Evolutionary conservation across 23 red algal species (phyloP), one percentile per base, ranked within the genome.

Genomic region (Gracilaria gracilis): DNA sequence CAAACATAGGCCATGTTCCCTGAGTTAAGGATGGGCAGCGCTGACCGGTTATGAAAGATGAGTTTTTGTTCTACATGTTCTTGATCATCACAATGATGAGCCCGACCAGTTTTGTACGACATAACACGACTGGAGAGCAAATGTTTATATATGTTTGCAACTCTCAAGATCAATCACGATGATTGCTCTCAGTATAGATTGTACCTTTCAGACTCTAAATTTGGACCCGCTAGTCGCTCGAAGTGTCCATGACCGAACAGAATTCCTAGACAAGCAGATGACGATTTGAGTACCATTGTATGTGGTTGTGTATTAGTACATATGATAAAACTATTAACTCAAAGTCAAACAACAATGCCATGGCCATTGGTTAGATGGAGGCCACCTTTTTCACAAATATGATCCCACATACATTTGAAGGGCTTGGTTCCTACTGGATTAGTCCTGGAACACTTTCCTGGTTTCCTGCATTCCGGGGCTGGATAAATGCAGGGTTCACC

Each of bases 401-500:
- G 24, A 62, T 36, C 6, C 64, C 32, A 19, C 32, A 20, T 34
- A 19, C 32, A 69, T 37, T 36, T 2, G 37, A 36, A 8, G 29
- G 5, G 59, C 27, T 4, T 28, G 2, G 4, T 29, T 4, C 7
- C 19, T 15, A 55, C 7, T 55, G 51, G 17, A 1, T 8, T 12
- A 38, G 1, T 37, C 32, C 31, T 20, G 7, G 9, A 15, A 12
- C 32, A 34, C 31, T 5, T 11, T 37, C 12, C 32, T 0, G 29
- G 20, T 20, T 20, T 31, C 34, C 72, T 51, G 72, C 2, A 4
- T 48, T 50, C 6, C 46, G 72, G 19, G 39, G 72, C 19, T 77
- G 38, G 23, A 77, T n/a, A 61, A 90, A 66, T 58, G 87, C 87
- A 34, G 87, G 87, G 31, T 90, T 90, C 70, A 90, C 75, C 36